A percentile compares a stretch with the other conserved stretches of the same genome.
phyloP scores from a whole-genome alignment of 2,329 filamentous ascomycete species.

The Cercospora beticola region DNA sequence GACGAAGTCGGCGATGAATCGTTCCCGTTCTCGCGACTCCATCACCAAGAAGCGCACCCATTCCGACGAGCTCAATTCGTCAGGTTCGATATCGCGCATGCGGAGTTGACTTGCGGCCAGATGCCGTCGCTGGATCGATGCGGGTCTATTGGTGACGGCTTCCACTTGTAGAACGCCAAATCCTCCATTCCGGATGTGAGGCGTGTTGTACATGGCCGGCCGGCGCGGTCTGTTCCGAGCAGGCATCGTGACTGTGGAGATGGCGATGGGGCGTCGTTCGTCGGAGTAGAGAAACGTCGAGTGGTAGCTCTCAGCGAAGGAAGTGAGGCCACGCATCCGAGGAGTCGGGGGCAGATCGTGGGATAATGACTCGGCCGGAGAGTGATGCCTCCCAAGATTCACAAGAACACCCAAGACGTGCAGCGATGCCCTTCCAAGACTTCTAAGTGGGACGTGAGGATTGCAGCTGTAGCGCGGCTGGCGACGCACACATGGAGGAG shows the following conservation, averaged over 20 bases:
- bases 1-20: conserved; percentile 36
- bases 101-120: conserved; percentile 37
- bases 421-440: neutral
- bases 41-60: conserved; percentile 40
- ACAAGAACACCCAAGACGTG: conserved; percentile 12
- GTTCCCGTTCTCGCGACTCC: conserved; percentile 36
- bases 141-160: conserved; percentile 36
- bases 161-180: conserved; percentile 39
- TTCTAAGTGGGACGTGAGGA: neutral
- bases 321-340: conserved; percentile 5
- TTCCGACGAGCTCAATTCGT: conserved; percentile 36
- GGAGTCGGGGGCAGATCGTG: neutral
- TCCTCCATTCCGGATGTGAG: conserved; percentile 37
- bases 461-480: conserved; percentile 5
- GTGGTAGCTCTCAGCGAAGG: conserved; percentile 6
- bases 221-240: conserved; percentile 27
- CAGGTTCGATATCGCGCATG: conserved; percentile 39
- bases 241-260: conserved; percentile 25
- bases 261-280: neutral
- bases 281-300: neutral
- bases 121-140: conserved; percentile 38
- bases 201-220: conserved; percentile 39
- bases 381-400: conserved; percentile 7
- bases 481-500: conserved; percentile 11
- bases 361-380: neutral